Percentiles rank a stretch among this genome's conserved stretches.
phyloP scores from a whole-genome alignment of 2,329 filamentous ascomycete genomes.

The Ceratocystis colombiana region DNA sequence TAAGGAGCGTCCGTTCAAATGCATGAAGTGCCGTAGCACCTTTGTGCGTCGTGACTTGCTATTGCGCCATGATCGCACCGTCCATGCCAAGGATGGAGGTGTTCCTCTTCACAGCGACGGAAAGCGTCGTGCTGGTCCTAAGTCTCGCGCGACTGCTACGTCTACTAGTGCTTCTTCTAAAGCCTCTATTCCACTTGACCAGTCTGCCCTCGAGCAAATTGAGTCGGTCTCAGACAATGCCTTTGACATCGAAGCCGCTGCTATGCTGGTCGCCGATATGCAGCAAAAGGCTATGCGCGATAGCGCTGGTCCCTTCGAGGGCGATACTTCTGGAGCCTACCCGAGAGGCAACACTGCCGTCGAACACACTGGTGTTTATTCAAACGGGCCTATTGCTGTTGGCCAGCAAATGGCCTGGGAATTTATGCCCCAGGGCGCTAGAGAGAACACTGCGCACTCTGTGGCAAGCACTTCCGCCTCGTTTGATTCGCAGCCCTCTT shows the following conservation, averaged over 20 bases:
- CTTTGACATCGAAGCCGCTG: conserved; percentile 92
- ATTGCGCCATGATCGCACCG: conserved; percentile 92
- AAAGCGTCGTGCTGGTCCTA: conserved; percentile 68
- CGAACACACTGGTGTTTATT: conserved; percentile 67
- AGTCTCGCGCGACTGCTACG: conserved; percentile 44
- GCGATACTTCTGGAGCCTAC: conserved; percentile 53
- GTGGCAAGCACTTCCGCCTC: conserved; percentile 56
- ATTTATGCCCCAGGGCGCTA: conserved; percentile 61
- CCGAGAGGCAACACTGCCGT: conserved; percentile 61
- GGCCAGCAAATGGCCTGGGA: conserved; percentile 68
- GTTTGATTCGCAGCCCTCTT: conserved; percentile 58
- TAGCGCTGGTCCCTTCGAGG: conserved; percentile 47
- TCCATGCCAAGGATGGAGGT: conserved; percentile 96
- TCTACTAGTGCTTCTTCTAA: conserved; percentile 56
- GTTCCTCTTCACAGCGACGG: conserved; percentile 88
- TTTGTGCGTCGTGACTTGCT: conserved; percentile 96
- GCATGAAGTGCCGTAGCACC: conserved; percentile 93
- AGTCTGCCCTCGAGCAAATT: conserved; percentile 81
- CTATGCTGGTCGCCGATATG: conserved; percentile 96
- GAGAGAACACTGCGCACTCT: conserved; percentile 63
- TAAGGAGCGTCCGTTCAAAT: conserved; percentile 98
- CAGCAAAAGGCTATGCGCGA: conserved; percentile 76
- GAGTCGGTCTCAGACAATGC: conserved; percentile 74
- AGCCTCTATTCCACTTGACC: conserved; percentile 68
- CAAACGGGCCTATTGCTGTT: conserved; percentile 67